phyloP scores from a whole-genome alignment of 2,329 filamentous ascomycete species.

The Ophiostoma quercus region DNA sequence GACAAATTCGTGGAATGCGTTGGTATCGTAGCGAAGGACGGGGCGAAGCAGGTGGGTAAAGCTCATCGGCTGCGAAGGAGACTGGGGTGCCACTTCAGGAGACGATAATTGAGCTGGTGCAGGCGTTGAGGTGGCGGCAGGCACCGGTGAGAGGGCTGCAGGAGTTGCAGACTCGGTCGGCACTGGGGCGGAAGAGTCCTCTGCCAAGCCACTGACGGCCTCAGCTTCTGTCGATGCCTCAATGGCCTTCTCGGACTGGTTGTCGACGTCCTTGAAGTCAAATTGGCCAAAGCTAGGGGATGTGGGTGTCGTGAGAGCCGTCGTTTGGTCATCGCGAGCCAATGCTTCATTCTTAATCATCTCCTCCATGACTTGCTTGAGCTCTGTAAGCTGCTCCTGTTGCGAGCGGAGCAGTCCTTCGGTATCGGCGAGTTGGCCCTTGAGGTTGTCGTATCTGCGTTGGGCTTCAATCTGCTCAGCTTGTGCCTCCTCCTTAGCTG shows the following conservation, averaged over 20 bases:
- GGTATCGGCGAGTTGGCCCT: constrained; percentile 77
- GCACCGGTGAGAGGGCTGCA: background rate
- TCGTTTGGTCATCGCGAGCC: constrained; percentile 58
- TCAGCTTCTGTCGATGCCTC: background rate
- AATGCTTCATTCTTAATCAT: constrained; percentile 58
- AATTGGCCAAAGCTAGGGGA: constrained; percentile 71
- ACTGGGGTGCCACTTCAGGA: constrained; percentile 28
- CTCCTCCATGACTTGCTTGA: constrained; percentile 88
- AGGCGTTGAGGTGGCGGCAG: background rate
- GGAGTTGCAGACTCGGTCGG: background rate
- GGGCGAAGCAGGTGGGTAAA: constrained; percentile 80
- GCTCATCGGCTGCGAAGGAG: constrained; percentile 59
- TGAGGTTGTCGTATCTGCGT: constrained; percentile 82
- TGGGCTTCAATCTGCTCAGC: constrained; percentile 75
- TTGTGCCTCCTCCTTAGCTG: constrained; percentile 82
- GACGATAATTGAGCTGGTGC: background rate
- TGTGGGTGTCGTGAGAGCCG: constrained; percentile 68
- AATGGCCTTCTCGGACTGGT: constrained; percentile 26
- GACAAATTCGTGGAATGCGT: constrained; percentile 78
- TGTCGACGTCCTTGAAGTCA: constrained; percentile 47
- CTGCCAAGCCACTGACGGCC: constrained; percentile 6
- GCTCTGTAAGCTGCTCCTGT: constrained; percentile 84
- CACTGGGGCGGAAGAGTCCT: constrained; percentile 3
- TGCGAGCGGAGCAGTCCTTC: constrained; percentile 81
- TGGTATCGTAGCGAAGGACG: constrained; percentile 74